These are phyloP conservation scores for Podaxis sp. DNA, from an alignment of 768 basidiomycete genomes.

Conservation along the genomic window DNA sequence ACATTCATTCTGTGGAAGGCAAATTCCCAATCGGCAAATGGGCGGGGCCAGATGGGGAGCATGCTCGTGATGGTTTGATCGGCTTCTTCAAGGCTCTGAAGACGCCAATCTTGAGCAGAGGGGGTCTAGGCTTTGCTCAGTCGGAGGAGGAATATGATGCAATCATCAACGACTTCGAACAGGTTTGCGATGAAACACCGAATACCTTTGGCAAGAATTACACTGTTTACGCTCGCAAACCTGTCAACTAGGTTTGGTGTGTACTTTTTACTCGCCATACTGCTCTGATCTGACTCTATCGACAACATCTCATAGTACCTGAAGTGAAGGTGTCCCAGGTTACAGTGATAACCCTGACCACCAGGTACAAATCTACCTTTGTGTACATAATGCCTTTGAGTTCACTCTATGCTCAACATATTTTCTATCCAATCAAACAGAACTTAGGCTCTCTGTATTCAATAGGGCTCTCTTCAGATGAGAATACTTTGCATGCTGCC, in stretches of 20 bases:
- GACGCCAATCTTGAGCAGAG: constrained; percentile 11
- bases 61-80: constrained; percentile 2
- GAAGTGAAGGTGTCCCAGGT: too few species aligned
- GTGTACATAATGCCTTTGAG: too few species aligned
- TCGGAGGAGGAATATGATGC: constrained; percentile 14
- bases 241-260: neutral
- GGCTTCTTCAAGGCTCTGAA: constrained; percentile 15
- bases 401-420: too few species aligned
- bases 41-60: constrained; percentile 15
- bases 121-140: constrained; percentile 9
- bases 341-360: too few species aligned
- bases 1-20: constrained; percentile 11
- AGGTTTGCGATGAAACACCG: constrained; percentile 20
- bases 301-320: neutral
- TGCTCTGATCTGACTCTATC: neutral
- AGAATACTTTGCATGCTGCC: too few species aligned
- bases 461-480: too few species aligned
- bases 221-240: constrained; percentile 19
- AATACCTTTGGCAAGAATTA: constrained; percentile 17
- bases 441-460: too few species aligned
- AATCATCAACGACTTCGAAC: constrained; percentile 13
- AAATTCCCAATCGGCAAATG: constrained; percentile 14
- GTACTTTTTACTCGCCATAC: neutral
- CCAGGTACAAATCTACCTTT: too few species aligned
- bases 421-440: too few species aligned